Base-by-base conservation (phyloP, 2,329 filamentous ascomycete species). In the Tolypocladium guangdongense region DNA sequence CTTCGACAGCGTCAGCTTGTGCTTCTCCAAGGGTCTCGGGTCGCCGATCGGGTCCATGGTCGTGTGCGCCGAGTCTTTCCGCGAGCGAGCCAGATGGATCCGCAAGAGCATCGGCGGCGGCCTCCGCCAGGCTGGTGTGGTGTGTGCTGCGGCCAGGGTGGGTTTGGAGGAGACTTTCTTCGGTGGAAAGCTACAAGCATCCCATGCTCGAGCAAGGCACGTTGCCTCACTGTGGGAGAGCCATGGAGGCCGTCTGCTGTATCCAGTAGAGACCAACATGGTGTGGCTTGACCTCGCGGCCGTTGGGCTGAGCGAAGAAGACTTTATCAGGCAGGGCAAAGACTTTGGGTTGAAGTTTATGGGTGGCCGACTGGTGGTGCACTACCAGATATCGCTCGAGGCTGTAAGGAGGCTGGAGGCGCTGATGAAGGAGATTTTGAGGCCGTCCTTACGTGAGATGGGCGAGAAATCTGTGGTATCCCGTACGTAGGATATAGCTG, bases 241-340 rank as follows among this genome's bases (percentile, higher is more conserved):
- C 18, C 72, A 83, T 47, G 89, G 88, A 4, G 90, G 89, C 1
- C 81, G 78, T 68, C 69, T 89, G 54, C 68, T 75, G n/a, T 75
- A 83, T 54, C 84, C 87, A 0, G 83, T 87, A 1, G 84, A 95
- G 64, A 95, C 89, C 14, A 95, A 95, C 69, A 93, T 95, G 88
- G 81, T 88, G 32, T 95, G 88, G 88, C 63, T 93, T 53, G 84
- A 93, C 66, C 71, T 93, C 16, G 77, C 81, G 36, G 77, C 77
- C 1, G 78, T 80, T 7, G 80, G 80, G 1, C n/a, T n/a, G n/a
- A n/a, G n/a, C n/a, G n/a, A n/a, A n/a, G n/a, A n/a, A n/a, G n/a
- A n/a, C n/a, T n/a, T n/a, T n/a, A n/a, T n/a, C n/a, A n/a, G n/a
- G n/a, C n/a, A n/a, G n/a, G n/a, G n/a, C n/a, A n/a, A n/a, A n/a